These are phyloP conservation scores for Hypoxylon lienhwacheense DNA, from an alignment of 495 filamentous ascomycete genomes.

Conservation along the genomic window DNA sequence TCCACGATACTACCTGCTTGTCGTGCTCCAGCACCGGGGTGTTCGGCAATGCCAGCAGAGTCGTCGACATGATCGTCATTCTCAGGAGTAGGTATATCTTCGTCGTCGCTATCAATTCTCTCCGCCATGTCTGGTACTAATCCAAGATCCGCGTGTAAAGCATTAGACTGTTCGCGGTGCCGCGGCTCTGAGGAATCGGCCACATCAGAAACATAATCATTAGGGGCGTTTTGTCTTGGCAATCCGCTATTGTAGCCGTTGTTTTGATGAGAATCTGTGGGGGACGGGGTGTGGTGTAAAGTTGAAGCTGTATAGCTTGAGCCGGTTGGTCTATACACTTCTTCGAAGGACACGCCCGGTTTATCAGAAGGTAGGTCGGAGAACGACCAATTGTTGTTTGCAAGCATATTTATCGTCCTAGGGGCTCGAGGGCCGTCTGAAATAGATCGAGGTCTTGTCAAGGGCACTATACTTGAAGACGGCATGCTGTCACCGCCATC, in stretches of 20 bases:
- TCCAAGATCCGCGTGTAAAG: background rate
- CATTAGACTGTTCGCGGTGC: background rate
- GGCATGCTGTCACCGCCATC: background rate
- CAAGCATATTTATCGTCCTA: conserved; percentile 45
- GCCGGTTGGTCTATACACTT: background rate
- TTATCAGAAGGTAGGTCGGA: conserved; percentile 32
- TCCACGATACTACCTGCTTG: conserved; percentile 42
- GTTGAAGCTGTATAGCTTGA: background rate
- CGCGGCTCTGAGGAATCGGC: background rate
- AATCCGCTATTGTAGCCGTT: background rate
- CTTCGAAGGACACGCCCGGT: background rate
- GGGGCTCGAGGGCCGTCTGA: conserved; percentile 51
- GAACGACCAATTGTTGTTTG: conserved; percentile 56
- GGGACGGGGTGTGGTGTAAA: background rate
- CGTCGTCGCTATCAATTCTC: background rate
- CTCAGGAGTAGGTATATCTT: background rate
- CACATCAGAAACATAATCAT: background rate
- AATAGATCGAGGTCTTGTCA: conserved; percentile 40
- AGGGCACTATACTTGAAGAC: conserved; percentile 9
- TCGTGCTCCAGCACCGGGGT: conserved; percentile 7
- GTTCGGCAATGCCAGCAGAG: background rate
- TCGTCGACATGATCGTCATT: background rate
- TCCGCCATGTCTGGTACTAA: background rate
- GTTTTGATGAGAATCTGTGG: background rate
- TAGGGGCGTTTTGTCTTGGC: background rate